A percentile compares a stretch with the other conserved stretches of the same genome.
Conservation (phyloP, 169 alveolate genomes). For the Besnoitia besnoiti region DNA sequence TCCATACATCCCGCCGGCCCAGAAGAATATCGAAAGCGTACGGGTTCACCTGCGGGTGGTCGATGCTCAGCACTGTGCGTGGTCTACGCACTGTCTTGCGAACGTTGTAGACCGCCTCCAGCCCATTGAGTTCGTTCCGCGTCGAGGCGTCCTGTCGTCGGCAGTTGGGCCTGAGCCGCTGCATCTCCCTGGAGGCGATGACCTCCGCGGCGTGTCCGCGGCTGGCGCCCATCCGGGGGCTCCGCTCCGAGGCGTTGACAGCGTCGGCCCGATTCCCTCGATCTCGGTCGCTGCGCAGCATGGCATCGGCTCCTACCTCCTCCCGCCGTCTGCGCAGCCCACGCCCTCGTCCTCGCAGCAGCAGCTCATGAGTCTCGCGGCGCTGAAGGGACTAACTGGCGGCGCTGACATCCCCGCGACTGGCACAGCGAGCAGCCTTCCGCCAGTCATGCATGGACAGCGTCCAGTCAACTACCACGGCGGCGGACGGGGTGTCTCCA, state of each 20-base stretch:
- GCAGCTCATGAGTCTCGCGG: not conserved
- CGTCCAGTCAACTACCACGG: not conserved
- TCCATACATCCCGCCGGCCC: constrained; percentile 58
- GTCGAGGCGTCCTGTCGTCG: not conserved
- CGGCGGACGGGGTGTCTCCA: not conserved
- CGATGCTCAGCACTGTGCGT: constrained; percentile 57
- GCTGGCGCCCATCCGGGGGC: not conserved
- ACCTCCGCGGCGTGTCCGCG: not conserved
- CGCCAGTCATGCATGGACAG: not conserved
- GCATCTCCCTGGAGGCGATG: constrained; percentile 1
- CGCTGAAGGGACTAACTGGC: not conserved
- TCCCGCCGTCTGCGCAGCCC: not conserved
- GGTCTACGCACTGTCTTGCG: constrained; percentile 59
- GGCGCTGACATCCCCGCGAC: not conserved
- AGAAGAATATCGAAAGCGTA: constrained; percentile 54
- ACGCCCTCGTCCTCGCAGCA: not conserved
- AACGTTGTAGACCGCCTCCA: constrained; percentile 53
- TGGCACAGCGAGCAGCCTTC: not conserved
- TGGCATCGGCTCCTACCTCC: not conserved
- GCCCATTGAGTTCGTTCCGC: constrained; percentile 57
- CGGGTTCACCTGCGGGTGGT: constrained; percentile 55
- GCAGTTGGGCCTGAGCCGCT: not conserved
- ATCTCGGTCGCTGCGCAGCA: not conserved
- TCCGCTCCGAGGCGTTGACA: not conserved
- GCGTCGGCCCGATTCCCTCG: not conserved